phyloP scores from a whole-genome alignment of 1,284 basidiomycete species.

The Pseudozyma thailandica region DNA sequence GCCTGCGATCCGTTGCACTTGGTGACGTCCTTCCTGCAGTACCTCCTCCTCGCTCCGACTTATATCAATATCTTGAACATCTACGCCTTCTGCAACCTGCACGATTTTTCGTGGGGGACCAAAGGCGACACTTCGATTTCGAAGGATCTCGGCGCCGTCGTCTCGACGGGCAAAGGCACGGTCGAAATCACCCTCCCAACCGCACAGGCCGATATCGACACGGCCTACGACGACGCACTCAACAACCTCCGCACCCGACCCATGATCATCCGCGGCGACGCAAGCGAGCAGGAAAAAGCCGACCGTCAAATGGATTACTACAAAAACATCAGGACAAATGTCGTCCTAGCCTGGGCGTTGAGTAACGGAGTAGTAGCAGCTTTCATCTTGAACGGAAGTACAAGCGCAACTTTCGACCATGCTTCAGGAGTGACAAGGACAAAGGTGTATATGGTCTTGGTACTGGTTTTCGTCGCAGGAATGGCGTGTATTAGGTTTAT shows the following conservation, averaged over 20 bases:
- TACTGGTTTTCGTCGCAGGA: conserved; percentile 63
- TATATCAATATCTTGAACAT: conserved; percentile 80
- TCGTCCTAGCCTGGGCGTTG: conserved; percentile 84
- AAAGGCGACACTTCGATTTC: conserved; percentile 66
- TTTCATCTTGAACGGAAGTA: conserved; percentile 58
- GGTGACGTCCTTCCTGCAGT: conserved; percentile 91
- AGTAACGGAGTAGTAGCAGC: conserved; percentile 73
- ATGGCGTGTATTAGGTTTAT: conserved; percentile 63
- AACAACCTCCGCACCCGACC: conserved; percentile 79
- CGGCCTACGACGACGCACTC: conserved; percentile 87
- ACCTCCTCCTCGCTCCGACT: conserved; percentile 88
- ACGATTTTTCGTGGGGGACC: conserved; percentile 68
- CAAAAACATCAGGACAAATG: conserved; percentile 85
- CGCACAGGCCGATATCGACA: conserved; percentile 86
- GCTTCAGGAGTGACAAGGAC: conserved; percentile 48
- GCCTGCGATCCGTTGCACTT: conserved; percentile 92
- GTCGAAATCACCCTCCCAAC: conserved; percentile 89
- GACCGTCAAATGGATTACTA: conserved; percentile 68
- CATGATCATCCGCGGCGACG: conserved; percentile 67
- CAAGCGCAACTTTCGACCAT: conserved; percentile 49
- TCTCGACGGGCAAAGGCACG: conserved; percentile 67
- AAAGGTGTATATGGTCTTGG: conserved; percentile 64
- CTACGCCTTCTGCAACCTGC: conserved; percentile 65
- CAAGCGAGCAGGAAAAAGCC: conserved; percentile 62
- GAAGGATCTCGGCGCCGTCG: conserved; percentile 65